Percentiles rank a stretch among this genome's conserved stretches.
Evolutionary conservation across 805 yeast species (phyloP).

Genomic region (Allodekkera sacchari): DNA sequence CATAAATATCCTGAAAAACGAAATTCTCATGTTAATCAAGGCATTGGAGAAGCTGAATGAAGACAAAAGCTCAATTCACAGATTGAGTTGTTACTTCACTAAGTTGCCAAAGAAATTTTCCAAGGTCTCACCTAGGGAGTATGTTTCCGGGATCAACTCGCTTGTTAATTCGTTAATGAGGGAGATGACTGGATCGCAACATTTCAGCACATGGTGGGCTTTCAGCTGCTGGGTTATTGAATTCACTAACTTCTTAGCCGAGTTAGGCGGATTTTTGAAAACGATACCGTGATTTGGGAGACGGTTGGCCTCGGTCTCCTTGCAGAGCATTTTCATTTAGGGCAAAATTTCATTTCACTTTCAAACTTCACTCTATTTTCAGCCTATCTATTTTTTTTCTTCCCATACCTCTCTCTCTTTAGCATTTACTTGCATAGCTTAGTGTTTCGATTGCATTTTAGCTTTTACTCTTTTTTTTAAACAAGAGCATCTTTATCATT

Average conservation of each 20-base stretch:
- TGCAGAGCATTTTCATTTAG: background rate
- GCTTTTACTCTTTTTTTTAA: no score
- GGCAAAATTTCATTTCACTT: background rate
- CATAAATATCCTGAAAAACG: conserved; percentile 27
- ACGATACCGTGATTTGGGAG: no score
- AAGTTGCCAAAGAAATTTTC: conserved; percentile 29
- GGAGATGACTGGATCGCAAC: conserved; percentile 52
- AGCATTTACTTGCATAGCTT: no score
- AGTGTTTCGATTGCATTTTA: no score
- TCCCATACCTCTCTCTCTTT: background rate
- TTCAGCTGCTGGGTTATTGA: conserved; percentile 72
- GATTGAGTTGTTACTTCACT: no score
- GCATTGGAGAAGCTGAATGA: no score
- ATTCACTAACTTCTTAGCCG: conserved; percentile 59
- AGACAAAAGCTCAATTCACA: no score
- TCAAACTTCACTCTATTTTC: no score
- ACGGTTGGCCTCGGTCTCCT: background rate
- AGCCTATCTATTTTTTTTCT: background rate
- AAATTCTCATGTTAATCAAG: no score
- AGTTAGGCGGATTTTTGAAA: conserved; percentile 47
- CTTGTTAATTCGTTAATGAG: conserved; percentile 51
- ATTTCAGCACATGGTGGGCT: conserved; percentile 71
- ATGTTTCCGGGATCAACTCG: conserved; percentile 44
- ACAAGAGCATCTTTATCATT: no score
- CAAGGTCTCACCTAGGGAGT: conserved; percentile 45